Conservation (phyloP, 106 monocot species). For the Phalaenopsis equestris region DNA sequence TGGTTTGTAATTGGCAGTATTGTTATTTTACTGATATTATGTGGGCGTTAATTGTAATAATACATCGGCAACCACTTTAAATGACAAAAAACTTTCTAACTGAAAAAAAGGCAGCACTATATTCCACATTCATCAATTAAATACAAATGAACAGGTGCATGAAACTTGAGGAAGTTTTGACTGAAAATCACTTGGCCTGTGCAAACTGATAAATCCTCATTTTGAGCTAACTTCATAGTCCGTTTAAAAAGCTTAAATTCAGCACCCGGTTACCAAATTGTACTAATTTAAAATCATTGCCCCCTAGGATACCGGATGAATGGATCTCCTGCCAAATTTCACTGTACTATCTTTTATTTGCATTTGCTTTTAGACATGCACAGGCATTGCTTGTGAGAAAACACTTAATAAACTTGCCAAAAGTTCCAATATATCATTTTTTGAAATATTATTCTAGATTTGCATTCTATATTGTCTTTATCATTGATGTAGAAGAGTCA, state of each 20-base stretch:
- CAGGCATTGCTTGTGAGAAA: background rate
- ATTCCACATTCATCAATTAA: background rate
- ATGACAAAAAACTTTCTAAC: background rate
- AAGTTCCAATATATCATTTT: background rate
- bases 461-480: background rate
- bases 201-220: background rate
- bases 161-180: background rate
- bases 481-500: background rate
- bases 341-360: background rate
- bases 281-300: no score
- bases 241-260: background rate
- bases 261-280: no score
- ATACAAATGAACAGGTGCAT: background rate
- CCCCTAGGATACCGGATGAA: background rate
- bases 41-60: background rate
- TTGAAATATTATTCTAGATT: background rate
- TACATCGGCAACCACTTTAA: background rate
- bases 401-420: background rate
- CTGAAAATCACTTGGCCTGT: background rate
- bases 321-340: background rate
- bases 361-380: background rate
- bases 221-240: background rate
- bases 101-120: background rate
- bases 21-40: background rate
- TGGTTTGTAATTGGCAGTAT: background rate